Base-by-base conservation (phyloP, 2,329 filamentous ascomycete genomes). In the Alternaria triticina region DNA sequence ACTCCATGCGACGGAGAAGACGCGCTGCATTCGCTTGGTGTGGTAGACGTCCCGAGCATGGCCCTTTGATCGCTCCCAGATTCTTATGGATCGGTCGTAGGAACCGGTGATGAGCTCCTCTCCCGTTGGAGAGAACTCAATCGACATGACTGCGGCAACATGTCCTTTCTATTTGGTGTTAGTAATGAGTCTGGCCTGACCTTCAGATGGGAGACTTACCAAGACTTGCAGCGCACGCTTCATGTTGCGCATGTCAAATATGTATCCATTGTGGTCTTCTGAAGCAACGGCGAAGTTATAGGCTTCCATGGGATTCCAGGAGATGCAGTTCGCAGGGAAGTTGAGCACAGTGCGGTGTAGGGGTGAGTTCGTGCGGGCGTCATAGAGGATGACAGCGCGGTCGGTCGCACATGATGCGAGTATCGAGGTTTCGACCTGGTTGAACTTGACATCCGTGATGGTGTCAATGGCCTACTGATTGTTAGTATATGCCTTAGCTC, bases 11-110 rank as follows among this genome's bases (percentile, higher is more conserved):
- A 89, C 89, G 10, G 91, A 90, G 83, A 96, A 96, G 59, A 97
- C 94, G 71, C 95, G 88, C 83, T 98, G 95, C 95, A 97, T 97
- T 67, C 96, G 90, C 82, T 97, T 97, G 17, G 96, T 98, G 83
- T 98, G 94, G 82, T 98, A 99, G 52, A 97, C 89, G 76, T 99
- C 96, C 71, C 94, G 87, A 13, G 92, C 94, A 81, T 96, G 93
- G 23, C 95, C 95, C 65, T 90, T 85, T 68, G 90, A 88, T 60
- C 92, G 87, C 77, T 89, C 89, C 92, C 94, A 98, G 54, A 98
- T 83, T 54, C 96, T 89, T 56, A 99, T 86, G 5, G 93, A 97
- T 65, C 94, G 89, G 77, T 96, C 93, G 82, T 96, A 96, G 1
- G 91, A 94, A 6, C 93, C 96, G 13, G 91, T 93, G 20, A 98